phyloP scores from a whole-genome alignment of 352 stramenopile genomes.

The Saprolegnia parasitica region DNA sequence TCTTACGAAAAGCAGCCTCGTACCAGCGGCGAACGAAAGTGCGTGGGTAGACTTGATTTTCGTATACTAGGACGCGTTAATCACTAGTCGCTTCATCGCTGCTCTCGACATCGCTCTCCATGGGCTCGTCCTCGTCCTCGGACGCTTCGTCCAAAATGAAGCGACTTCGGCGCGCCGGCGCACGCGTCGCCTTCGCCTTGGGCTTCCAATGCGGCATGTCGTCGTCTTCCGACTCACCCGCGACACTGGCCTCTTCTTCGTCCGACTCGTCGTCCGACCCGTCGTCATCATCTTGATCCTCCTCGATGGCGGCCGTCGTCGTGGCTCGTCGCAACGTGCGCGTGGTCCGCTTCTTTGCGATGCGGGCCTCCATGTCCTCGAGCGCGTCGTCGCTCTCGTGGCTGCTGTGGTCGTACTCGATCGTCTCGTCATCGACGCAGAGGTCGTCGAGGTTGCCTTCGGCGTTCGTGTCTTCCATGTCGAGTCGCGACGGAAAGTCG shows the following conservation, averaged over 20 bases:
- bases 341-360: neutral
- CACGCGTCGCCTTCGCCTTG: slow-evolving; percentile 34
- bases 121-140: slow-evolving; percentile 55
- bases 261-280: slow-evolving; percentile 60
- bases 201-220: slow-evolving; percentile 28
- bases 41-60: neutral
- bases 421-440: slow-evolving; percentile 59
- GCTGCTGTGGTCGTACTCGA: slow-evolving; percentile 43
- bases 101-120: slow-evolving; percentile 28
- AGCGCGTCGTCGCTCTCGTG: slow-evolving; percentile 24
- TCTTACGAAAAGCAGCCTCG: too few relatives aligned
- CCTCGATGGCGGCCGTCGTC: neutral
- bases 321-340: neutral
- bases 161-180: slow-evolving; percentile 38
- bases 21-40: neutral
- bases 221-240: slow-evolving; percentile 37
- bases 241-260: slow-evolving; percentile 38
- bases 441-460: slow-evolving; percentile 75
- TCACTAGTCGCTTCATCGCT: slow-evolving; percentile 8
- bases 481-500: slow-evolving; percentile 74
- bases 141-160: slow-evolving; percentile 81
- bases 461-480: slow-evolving; percentile 76
- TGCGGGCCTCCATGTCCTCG: slow-evolving; percentile 20
- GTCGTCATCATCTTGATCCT: slow-evolving; percentile 32
- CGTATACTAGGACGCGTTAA: neutral